Evolutionary conservation across 148 eudicot species (phyloP).

Genomic region (Nepenthes gracilis): DNA sequence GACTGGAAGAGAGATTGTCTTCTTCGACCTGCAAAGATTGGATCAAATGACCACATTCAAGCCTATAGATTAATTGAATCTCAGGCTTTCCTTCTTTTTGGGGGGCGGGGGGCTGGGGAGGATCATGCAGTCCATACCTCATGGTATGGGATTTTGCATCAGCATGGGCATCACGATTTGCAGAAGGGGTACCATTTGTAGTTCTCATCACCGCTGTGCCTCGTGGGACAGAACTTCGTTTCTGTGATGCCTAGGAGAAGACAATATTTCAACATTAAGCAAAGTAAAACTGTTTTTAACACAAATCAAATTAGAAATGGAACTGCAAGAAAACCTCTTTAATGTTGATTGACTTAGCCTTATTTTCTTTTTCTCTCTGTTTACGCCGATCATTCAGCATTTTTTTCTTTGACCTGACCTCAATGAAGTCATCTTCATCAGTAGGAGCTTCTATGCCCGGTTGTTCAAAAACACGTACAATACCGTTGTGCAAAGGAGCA

Average conservation of each 20-base stretch:
- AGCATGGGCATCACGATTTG: neutral
- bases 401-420: slow-evolving; percentile 97
- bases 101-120: neutral
- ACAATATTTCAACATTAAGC: neutral
- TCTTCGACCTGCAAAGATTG: no score
- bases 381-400: slow-evolving; percentile 97
- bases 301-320: neutral
- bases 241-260: slow-evolving; percentile 38
- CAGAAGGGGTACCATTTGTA: slow-evolving; percentile 56
- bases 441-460: slow-evolving; percentile 91
- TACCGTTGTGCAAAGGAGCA: slow-evolving; percentile 89
- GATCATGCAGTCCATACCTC: neutral
- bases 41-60: no score
- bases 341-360: slow-evolving; percentile 56
- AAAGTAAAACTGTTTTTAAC: neutral
- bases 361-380: slow-evolving; percentile 86
- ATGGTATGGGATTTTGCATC: neutral
- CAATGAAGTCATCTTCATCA: slow-evolving; percentile 94
- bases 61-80: no score
- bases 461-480: slow-evolving; percentile 70
- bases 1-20: no score
- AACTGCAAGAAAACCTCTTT: slow-evolving; percentile 37
- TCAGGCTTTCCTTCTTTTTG: no score
- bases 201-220: slow-evolving; percentile 18
- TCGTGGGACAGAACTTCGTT: slow-evolving; percentile 34